Evolutionary conservation across 768 basidiomycete genomes (phyloP).

Genomic region (Lanmaoa rubissima): DNA sequence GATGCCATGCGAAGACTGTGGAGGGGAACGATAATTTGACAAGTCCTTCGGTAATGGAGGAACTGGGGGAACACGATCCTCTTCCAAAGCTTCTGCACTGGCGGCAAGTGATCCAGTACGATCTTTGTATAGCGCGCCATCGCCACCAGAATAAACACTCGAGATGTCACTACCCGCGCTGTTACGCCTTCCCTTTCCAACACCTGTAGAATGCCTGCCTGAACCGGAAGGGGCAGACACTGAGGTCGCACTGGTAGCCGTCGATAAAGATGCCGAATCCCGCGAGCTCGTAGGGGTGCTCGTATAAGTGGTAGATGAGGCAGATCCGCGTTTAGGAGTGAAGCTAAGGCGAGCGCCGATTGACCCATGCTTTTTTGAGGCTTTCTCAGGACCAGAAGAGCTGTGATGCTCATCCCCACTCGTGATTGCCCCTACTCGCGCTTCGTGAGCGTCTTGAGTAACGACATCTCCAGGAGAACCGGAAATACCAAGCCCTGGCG

Average conservation of each 20-base stretch:
- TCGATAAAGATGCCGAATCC: conserved; percentile 82
- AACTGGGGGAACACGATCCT: conserved; percentile 80
- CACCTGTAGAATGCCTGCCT: conserved; percentile 64
- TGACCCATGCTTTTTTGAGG: conserved; percentile 61
- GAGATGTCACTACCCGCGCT: conserved; percentile 87
- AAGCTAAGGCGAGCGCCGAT: conserved; percentile 66
- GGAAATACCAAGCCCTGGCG: conserved; percentile 36
- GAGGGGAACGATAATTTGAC: conserved; percentile 72
- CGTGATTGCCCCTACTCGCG: conserved; percentile 39
- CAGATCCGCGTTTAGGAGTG: conserved; percentile 84
- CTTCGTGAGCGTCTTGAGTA: conserved; percentile 41
- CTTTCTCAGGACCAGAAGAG: conserved; percentile 54
- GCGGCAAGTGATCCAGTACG: conserved; percentile 60
- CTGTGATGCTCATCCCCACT: conserved; percentile 60
- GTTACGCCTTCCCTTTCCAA: conserved; percentile 65
- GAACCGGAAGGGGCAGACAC: conserved; percentile 59
- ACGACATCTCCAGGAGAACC: conserved; percentile 33
- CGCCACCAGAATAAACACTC: conserved; percentile 62
- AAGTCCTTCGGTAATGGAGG: conserved; percentile 91
- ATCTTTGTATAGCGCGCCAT: conserved; percentile 62
- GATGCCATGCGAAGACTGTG: conserved; percentile 54
- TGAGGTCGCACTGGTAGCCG: conserved; percentile 75
- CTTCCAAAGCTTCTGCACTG: conserved; percentile 60
- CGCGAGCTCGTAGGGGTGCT: conserved; percentile 81
- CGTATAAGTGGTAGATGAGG: conserved; percentile 84